Evolutionary conservation across 2,329 filamentous ascomycete genomes (phyloP).

Genomic region (Fusarium sp.): DNA sequence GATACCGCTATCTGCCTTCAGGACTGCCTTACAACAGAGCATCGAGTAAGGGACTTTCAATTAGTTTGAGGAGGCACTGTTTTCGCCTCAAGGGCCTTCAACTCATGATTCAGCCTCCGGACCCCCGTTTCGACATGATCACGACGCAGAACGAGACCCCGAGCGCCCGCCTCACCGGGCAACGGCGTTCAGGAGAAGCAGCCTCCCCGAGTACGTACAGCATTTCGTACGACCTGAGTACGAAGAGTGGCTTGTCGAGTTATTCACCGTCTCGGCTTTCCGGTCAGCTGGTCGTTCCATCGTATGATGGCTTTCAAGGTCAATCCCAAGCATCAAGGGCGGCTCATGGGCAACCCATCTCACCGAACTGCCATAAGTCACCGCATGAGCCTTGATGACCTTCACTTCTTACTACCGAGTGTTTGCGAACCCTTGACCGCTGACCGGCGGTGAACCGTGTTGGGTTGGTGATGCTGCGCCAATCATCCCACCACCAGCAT

Average conservation of each 20-base stretch:
- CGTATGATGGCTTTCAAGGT: conserved; percentile 40
- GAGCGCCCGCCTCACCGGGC: conserved; percentile 10
- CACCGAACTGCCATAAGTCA: conserved; percentile 9
- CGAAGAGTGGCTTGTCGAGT: conserved; percentile 35
- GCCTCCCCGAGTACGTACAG: conserved; percentile 27
- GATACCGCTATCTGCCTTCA: not conserved
- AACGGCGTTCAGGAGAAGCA: conserved; percentile 9
- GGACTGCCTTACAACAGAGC: not conserved
- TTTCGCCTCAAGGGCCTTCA: not conserved
- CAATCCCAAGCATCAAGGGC: conserved; percentile 4
- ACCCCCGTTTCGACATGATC: conserved; percentile 1
- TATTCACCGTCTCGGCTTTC: conserved; percentile 40
- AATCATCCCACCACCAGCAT: conserved; percentile 39
- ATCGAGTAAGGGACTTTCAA: not conserved
- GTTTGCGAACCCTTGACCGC: conserved; percentile 23
- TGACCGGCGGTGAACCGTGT: conserved; percentile 41
- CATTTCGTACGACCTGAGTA: conserved; percentile 38
- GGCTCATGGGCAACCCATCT: conserved; percentile 14
- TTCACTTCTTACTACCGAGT: conserved; percentile 3
- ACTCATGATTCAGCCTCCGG: conserved; percentile 15
- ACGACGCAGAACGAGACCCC: not conserved
- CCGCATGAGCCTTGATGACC: conserved; percentile 14
- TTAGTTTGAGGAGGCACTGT: not conserved
- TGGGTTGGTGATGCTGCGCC: conserved; percentile 20
- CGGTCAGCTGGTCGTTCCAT: conserved; percentile 38